Evolutionary conservation across 257 asterid genomes (phyloP).

Genomic region (Petunia secreta): DNA sequence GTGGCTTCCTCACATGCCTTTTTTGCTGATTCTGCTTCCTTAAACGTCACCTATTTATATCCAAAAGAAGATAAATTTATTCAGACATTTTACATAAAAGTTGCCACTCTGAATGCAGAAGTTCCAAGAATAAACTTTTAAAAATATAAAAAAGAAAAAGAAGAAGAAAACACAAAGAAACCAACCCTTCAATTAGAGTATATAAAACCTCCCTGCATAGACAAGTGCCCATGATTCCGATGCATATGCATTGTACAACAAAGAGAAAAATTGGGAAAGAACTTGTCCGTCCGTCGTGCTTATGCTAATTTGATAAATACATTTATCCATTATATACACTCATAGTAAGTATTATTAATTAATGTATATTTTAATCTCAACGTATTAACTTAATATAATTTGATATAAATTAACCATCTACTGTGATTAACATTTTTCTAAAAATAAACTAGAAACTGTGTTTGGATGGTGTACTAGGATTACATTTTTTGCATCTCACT

Average conservation of each 20-base stretch:
- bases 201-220: too few relatives aligned
- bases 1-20: conserved; percentile 86
- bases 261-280: not conserved
- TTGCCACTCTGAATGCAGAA: not conserved
- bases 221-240: not conserved
- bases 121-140: not conserved
- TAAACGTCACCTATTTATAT: conserved; percentile 71
- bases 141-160: too few relatives aligned
- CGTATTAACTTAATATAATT: too few relatives aligned
- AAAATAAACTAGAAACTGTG: too few relatives aligned
- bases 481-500: not conserved
- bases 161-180: too few relatives aligned
- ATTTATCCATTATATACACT: too few relatives aligned
- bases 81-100: not conserved
- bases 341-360: too few relatives aligned
- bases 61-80: not conserved
- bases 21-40: conserved; percentile 81
- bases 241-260: not conserved
- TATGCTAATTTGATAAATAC: not conserved
- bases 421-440: too few relatives aligned
- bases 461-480: not conserved
- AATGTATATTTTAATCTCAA: too few relatives aligned
- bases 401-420: not conserved
- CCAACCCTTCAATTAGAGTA: too few relatives aligned
- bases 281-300: too few relatives aligned